phyloP scores from a whole-genome alignment of 805 yeast species.

The Starmerella tilneyi region DNA sequence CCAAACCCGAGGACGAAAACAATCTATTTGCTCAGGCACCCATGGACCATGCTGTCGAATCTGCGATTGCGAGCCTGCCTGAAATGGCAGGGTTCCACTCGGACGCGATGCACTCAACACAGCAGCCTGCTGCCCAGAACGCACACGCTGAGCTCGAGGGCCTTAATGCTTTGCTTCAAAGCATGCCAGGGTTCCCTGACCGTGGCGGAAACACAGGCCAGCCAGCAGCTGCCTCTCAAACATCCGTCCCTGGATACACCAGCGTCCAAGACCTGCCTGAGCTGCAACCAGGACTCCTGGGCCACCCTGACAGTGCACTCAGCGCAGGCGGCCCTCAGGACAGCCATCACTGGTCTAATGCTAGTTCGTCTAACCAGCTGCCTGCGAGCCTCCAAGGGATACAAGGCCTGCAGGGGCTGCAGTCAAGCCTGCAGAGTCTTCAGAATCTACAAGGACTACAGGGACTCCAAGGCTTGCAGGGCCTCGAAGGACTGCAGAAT shows the following conservation, averaged over 20 bases:
- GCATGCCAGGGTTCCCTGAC: not conserved
- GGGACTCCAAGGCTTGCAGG: constrained; percentile 15
- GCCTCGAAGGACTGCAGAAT: constrained; percentile 11
- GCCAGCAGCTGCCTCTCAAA: not conserved
- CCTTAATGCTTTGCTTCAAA: not conserved
- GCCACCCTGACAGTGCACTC: not conserved
- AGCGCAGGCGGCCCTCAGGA: not conserved
- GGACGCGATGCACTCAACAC: constrained; percentile 7
- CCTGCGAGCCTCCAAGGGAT: constrained; percentile 4
- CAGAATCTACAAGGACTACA: constrained; percentile 13
- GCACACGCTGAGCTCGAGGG: not conserved
- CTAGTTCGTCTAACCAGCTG: not conserved
- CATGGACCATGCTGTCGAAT: constrained; percentile 21
- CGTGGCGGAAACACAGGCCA: not conserved
- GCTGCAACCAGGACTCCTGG: constrained; percentile 7
- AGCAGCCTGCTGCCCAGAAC: not conserved
- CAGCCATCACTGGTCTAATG: not conserved
- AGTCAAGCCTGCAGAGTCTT: constrained; percentile 1
- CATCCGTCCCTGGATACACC: not conserved
- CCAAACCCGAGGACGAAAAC: constrained; percentile 21
- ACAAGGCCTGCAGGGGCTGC: constrained; percentile 3
- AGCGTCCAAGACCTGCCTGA: constrained; percentile 7
- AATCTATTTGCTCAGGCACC: constrained; percentile 25
- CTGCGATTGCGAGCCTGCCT: constrained; percentile 22
- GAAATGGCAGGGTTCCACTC: constrained; percentile 23